phyloP scores from a whole-genome alignment of 495 filamentous ascomycete genomes.

The Aspergillus bridgeri region DNA sequence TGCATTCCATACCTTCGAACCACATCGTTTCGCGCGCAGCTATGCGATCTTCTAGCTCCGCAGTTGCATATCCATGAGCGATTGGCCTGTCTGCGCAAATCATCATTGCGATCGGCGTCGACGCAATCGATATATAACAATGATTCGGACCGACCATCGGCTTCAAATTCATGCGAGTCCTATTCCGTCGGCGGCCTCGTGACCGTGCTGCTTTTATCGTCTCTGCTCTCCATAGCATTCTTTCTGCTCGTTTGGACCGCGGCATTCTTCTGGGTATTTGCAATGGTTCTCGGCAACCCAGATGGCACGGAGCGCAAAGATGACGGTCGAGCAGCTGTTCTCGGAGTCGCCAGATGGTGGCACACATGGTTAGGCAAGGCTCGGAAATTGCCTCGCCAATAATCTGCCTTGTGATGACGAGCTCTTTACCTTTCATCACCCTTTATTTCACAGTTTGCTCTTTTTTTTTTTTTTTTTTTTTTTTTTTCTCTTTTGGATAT shows the following conservation, averaged over 20 bases:
- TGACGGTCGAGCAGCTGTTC: constrained; percentile 58
- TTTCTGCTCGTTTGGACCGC: constrained; percentile 57
- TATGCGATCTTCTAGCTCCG: constrained; percentile 42
- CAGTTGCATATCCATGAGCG: constrained; percentile 43
- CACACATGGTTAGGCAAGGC: constrained; percentile 52
- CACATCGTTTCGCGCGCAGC: constrained; percentile 35
- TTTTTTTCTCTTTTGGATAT: constrained; percentile 1
- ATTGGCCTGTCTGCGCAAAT: constrained; percentile 31
- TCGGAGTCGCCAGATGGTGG: constrained; percentile 61
- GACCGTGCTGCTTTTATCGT: constrained; percentile 50
- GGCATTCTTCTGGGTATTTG: constrained; percentile 62
- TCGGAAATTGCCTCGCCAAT: constrained; percentile 21
- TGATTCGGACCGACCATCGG: constrained; percentile 22
- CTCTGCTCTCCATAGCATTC: constrained; percentile 51
- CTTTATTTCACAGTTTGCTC: no score
- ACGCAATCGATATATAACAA: constrained; percentile 30
- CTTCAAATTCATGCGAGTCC: constrained; percentile 18
- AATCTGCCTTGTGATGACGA: not conserved
- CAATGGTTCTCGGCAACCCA: constrained; percentile 59
- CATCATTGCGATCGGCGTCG: constrained; percentile 29
- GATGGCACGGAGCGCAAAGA: constrained; percentile 60
- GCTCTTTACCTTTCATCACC: not conserved
- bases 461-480: constrained; percentile 1
- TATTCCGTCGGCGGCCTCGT: constrained; percentile 42
- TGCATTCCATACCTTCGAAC: constrained; percentile 33